A percentile compares a stretch with the other conserved stretches of the same genome.
Evolutionary conservation across 176 grass and related monocot species (phyloP).

Genomic region (sorghum (Sorghum bicolor)): DNA sequence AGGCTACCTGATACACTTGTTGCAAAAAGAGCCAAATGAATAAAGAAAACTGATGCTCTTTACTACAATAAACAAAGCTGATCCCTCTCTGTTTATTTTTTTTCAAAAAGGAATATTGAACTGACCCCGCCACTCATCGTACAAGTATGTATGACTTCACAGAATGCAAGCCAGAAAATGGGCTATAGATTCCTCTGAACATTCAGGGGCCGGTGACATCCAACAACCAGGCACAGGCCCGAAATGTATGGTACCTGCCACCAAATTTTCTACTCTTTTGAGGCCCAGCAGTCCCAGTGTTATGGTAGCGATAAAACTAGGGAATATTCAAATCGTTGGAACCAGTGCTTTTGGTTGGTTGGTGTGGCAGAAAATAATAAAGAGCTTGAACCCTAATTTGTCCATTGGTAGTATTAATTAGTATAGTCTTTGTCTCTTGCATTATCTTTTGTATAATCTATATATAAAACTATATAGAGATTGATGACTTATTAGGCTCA

Average conservation of each 20-base stretch:
- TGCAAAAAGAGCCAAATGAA: background rate
- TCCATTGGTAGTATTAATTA: background rate
- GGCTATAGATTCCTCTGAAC: background rate
- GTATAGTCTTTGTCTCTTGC: background rate
- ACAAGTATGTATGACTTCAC: background rate
- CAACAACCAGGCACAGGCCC: constrained; percentile 25
- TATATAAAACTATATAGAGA: background rate
- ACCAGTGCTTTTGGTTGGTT: background rate
- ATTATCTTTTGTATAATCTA: background rate
- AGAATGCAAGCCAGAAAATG: background rate
- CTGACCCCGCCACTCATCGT: background rate
- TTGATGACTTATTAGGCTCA: background rate
- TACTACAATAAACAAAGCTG: background rate
- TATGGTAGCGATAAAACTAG: background rate
- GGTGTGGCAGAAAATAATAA: background rate
- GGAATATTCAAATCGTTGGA: background rate
- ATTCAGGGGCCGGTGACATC: background rate
- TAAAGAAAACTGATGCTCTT: background rate
- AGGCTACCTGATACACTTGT: background rate
- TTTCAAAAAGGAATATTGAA: background rate
- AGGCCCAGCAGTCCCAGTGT: background rate
- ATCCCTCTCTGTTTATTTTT: background rate
- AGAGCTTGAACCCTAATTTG: background rate
- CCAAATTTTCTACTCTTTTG: background rate
- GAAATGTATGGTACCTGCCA: background rate